These are phyloP conservation scores for Zygosaccharomyces lentus DNA, from an alignment of 805 yeast species.

Conservation along the genomic window DNA sequence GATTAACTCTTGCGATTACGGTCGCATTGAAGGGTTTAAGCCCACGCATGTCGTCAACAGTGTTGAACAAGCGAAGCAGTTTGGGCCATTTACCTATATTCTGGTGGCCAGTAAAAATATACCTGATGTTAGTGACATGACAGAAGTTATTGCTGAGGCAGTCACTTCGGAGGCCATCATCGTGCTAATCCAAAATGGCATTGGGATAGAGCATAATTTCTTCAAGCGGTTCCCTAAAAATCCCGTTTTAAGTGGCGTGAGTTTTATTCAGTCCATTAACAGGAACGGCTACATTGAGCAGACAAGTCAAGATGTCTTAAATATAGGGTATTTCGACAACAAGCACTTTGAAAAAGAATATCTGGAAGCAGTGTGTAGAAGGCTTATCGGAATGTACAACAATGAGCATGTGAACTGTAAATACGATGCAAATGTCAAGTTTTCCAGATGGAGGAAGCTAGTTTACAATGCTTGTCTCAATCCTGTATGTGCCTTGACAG, in stretches of 20 bases:
- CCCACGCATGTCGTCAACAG: slow-evolving; percentile 42
- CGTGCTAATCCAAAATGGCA: slow-evolving; percentile 28
- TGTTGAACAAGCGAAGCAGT: slow-evolving; percentile 40
- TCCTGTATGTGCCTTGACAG: slow-evolving; percentile 54
- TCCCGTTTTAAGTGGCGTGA: slow-evolving; percentile 14
- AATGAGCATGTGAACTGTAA: slow-evolving; percentile 14
- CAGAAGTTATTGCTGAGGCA: slow-evolving; percentile 47
- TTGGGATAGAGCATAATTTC: slow-evolving; percentile 44
- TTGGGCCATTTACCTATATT: slow-evolving; percentile 46
- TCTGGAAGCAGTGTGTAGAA: slow-evolving; percentile 4
- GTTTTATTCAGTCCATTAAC: slow-evolving; percentile 17
- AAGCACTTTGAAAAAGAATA: slow-evolving; percentile 9
- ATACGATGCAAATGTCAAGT: slow-evolving; percentile 19
- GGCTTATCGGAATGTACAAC: slow-evolving; percentile 11
- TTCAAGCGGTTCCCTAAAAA: slow-evolving; percentile 5
- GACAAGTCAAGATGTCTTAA: slow-evolving; percentile 12
- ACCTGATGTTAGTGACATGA: slow-evolving; percentile 44
- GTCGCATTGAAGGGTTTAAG: slow-evolving; percentile 44
- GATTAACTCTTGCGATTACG: slow-evolving; percentile 57
- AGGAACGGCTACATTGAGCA: slow-evolving; percentile 11
- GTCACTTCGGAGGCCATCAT: slow-evolving; percentile 35
- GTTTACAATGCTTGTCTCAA: slow-evolving; percentile 65
- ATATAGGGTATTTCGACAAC: slow-evolving; percentile 14
- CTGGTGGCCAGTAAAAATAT: slow-evolving; percentile 58
- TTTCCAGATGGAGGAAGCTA: slow-evolving; percentile 59